Evolutionary conservation across 2,329 filamentous ascomycete genomes (phyloP), one percentile per base, ranked within the genome.

Genomic region (Rutstroemia sp.): DNA sequence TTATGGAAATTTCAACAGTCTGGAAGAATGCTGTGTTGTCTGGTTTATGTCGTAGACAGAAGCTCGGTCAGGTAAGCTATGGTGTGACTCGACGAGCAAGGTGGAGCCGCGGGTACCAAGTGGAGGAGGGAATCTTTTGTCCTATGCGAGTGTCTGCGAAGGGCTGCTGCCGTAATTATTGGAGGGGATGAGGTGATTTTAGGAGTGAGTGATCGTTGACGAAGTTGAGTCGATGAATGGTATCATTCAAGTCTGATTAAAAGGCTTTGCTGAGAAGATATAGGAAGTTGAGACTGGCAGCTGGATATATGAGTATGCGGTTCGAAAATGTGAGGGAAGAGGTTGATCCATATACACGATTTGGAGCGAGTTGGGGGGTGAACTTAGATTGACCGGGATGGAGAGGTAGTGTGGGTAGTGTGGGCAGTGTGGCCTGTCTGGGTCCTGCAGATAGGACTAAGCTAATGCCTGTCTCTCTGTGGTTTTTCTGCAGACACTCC

Each of bases 1-100:
- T 50, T 50, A 51, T 55, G 53, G 46, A 51, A 34, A 34, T 54
- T 46, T 21, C 18, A 12, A 46, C 21, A 21, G 38, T 37, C 39
- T 23, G 47, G 27, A 55, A 55, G 21, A 55, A 55, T 55, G 53
- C 27, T 55, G 53, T 55, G 53, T 55, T 55, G 53, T 57, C 57
- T 60, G 47, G 53, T 56, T 52, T 53, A 47, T 52, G 54, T 56
- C 9, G 54, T 56, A 47, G 54, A 56, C 49, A 46, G 34, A 56
- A 53, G 49, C 44, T 56, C 54, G 41, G 49, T 34, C 60, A 60
- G 56, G 57, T 48, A 65, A 61, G 50, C 58, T 59, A 59, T 62
- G 61, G 64, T 64, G 65, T 67, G 65, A 67, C 66, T 67, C 53
- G 53, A 55, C 63, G 25, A 64, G 60, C 49, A 58, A 59, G 65